These are phyloP conservation scores for Zizania latifolia DNA, from an alignment of 176 grass and related monocot species.

Conservation along the genomic window DNA sequence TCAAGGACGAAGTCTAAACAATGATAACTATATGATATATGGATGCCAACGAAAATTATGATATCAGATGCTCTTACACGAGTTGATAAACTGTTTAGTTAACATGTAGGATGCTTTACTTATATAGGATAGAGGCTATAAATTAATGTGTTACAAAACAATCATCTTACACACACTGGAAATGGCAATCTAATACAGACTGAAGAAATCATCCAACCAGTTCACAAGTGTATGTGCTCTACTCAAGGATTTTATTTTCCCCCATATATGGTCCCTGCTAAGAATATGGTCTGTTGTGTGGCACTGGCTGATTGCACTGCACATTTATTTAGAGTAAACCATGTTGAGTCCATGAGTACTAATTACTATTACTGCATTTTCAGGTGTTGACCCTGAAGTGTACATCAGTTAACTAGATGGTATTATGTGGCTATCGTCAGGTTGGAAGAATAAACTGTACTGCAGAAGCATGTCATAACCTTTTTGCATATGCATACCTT, in stretches of 20 bases:
- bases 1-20: not conserved
- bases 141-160: not conserved
- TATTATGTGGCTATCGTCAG: not conserved
- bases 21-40: not conserved
- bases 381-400: not conserved
- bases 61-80: not conserved
- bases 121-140: not conserved
- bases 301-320: not conserved
- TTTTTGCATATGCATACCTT: slow-evolving; percentile 39
- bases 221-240: not conserved
- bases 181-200: not conserved
- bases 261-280: not conserved
- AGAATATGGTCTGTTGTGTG: not conserved
- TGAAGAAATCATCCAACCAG: not conserved
- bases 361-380: not conserved
- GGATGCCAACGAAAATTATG: not conserved
- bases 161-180: not conserved
- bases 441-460: not conserved
- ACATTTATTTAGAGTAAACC: not conserved
- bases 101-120: not conserved
- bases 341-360: not conserved
- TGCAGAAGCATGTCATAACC: not conserved
- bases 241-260: slow-evolving; percentile 2
- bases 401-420: not conserved
- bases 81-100: not conserved